Base-by-base conservation (phyloP, 805 yeast genomes). In the Torulaspora delbrueckii region DNA sequence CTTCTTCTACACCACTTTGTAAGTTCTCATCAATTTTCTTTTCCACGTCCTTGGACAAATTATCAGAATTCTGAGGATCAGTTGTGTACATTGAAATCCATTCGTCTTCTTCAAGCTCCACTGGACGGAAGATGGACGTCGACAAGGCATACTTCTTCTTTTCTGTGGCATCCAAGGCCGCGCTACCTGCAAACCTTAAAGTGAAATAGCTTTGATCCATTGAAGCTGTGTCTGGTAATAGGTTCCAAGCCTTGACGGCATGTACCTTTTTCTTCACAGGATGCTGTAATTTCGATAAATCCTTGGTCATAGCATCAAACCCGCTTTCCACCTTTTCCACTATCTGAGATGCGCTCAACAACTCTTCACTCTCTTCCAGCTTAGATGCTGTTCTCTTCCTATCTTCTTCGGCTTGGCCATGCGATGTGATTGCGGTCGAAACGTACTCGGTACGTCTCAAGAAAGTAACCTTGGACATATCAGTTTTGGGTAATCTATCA, bases 381-480 rank as follows among this genome's bases (percentile, higher is more conserved):
- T 48, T 51, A 2, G 47, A 52, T 3, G 46, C 47, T 63, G 47
- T 63, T 68, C 52, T 65, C 64, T 43, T 59, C 60, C 47, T 59
- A 57, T 32, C 55, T 49, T 40, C 52, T 46, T 47, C 54, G 31
- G 52, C 57, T 33, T 52, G 49, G 43, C 67, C 60, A 43, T 74
- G 74, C 42, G 79, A 50, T 3, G 63, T 51, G 23, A 56, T 54
- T 3, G 69, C 82, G 30, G 85, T 79, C 8, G 95, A 78, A 48
- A 88, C 84, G 63, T 91, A 91, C 62, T 93, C 98, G 0, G 99
- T 91, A 70, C 98, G 81, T 70, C 97, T 82, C 62, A 91, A 74
- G 68, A 91, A 90, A n/a, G 86, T 76, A 10, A 86, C 74, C 36
- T 70, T 70, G 16, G 74, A 69, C 41, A 60, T 53, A 48, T 70